Evolutionary conservation across 305 asterid genomes (phyloP), one percentile per base, ranked within the genome.

Genomic region (Fraxinus baroniana): DNA sequence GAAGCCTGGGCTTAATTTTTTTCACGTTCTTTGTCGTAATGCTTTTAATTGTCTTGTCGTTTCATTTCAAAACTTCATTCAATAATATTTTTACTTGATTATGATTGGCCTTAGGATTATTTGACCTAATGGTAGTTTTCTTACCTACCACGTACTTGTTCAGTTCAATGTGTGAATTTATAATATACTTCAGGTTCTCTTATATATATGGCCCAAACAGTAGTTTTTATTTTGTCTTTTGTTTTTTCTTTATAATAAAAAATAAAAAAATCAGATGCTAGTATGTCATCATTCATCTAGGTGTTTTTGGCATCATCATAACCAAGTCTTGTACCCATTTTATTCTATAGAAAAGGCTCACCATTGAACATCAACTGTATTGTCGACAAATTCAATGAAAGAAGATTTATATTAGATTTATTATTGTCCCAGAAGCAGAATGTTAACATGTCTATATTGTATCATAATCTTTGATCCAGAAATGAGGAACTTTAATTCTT

Each of bases 281-380:
- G 1, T 20, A 57, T 18, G 12, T 18, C 28, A 18, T 57, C 68
- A n/a, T 57, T 64, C 33, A 64, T 62, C 33, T 64, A 24, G 35
- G 73, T 64, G 17, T 24, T 64, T 64, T 64, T 64, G 36, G 36
- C 73, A 24, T 64, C 73, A 64, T 64, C 73, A 64, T 64, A 64
- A 22, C 35, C 33, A 64, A 24, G 28, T 57, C 30, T 57, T 57
- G 28, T 57, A 7, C 68, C 26, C 28, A 7, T 57, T 57, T 57
- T 1, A 55, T 57, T 64, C 73, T 10, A 22, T 22, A 20, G 70
- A 62, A 62, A 62, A 64, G 33, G 73, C 73, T 64, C n/a, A 24
- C 73, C 73, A 64, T 64, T 20, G 73, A 64, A 64, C 73, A 64
- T 24, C 35, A 64, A 64, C 35, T 64, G 73, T 64, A 62, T 62